Conservation (phyloP, 1,139 yeast genomes). For the Suhomyces choctaworum region DNA sequence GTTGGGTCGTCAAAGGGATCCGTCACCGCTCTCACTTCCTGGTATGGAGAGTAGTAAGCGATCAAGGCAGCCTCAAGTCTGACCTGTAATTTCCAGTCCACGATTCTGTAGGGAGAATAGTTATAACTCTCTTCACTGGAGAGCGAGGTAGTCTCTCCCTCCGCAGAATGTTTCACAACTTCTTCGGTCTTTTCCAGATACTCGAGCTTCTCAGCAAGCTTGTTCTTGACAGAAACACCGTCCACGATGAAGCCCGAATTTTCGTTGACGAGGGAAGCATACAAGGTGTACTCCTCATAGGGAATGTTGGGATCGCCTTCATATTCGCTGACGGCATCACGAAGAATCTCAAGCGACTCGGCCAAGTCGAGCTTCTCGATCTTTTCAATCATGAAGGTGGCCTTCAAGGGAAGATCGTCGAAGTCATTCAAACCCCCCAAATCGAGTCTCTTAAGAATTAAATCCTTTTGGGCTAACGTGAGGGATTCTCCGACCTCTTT, state of each 20-base stretch:
- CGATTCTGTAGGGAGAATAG: conserved; percentile 3
- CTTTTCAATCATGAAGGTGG: conserved; percentile 33
- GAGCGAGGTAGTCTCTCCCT: conserved; percentile 20
- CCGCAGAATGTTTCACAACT: conserved; percentile 11
- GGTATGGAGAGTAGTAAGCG: conserved; percentile 59
- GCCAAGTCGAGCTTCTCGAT: conserved; percentile 22
- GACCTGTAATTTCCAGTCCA: conserved; percentile 21
- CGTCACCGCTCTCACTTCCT: conserved; percentile 62
- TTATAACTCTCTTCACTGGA: conserved; percentile 19
- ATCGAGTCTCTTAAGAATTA: conserved; percentile 28
- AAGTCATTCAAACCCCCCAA: conserved; percentile 25
- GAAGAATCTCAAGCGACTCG: conserved; percentile 25
- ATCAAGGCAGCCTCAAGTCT: conserved; percentile 30
- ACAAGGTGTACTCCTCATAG: conserved; percentile 15
- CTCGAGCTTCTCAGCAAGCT: neutral
- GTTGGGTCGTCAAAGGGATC: conserved; percentile 53
- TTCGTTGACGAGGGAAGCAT: conserved; percentile 7
- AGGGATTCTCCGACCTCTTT: conserved; percentile 26
- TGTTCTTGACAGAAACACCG: conserved; percentile 4
- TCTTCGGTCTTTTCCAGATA: conserved; percentile 1
- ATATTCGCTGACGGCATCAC: conserved; percentile 21
- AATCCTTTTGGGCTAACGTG: conserved; percentile 23
- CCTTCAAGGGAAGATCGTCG: conserved; percentile 31
- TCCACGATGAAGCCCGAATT: neutral
- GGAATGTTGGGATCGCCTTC: conserved; percentile 25